Evolutionary conservation across 1,284 basidiomycete genomes (phyloP), one percentile per base, ranked within the genome.

Genomic region (Phlebopus sp.): DNA sequence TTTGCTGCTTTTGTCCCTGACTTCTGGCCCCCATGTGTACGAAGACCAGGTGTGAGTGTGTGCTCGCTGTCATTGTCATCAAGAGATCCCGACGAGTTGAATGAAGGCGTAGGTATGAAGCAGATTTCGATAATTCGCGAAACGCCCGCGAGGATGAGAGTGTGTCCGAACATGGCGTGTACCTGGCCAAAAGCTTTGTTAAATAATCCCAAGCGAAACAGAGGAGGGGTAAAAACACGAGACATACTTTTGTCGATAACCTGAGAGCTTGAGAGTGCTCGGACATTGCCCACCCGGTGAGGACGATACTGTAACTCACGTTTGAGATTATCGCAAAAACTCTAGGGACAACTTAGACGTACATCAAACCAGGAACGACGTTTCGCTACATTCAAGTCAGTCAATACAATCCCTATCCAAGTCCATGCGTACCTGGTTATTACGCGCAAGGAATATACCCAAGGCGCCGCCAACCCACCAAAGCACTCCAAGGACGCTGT

Each of bases 271-370:
- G 95, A 2, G 81, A 81, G 57, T 97, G 95, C 35, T 90, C 85
- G 3, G 90, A 89, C 92, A 97, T 96, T 0, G 89, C 94, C 88
- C 92, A 97, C 2, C 95, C 95, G 0, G 93, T 96, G 51, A 96
- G 73, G 48, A 92, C 82, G 54, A 95, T 85, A 50, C 89, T 92
- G 54, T 38, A 4, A 37, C 7, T 8, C 23, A 13, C 30, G 41
- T n/a, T n/a, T 31, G 17, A 27, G 6, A 41, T 47, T 42, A 44
- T 13, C 18, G 36, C 25, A 38, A 30, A n/a, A 46, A 40, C 19
- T 46, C 15, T 13, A 35, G 29, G n/a, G 48, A 34, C 42, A 21
- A 39, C 7, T 29, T 38, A 36, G 18, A 58, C 78, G 58, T 59
- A 92, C 90, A 97, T 92, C 29, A 94, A 53, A 14, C 80, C 82